Evolutionary conservation across 2,329 filamentous ascomycete species (phyloP), one percentile per base, ranked within the genome.

Genomic region (Westerdykella ornata): DNA sequence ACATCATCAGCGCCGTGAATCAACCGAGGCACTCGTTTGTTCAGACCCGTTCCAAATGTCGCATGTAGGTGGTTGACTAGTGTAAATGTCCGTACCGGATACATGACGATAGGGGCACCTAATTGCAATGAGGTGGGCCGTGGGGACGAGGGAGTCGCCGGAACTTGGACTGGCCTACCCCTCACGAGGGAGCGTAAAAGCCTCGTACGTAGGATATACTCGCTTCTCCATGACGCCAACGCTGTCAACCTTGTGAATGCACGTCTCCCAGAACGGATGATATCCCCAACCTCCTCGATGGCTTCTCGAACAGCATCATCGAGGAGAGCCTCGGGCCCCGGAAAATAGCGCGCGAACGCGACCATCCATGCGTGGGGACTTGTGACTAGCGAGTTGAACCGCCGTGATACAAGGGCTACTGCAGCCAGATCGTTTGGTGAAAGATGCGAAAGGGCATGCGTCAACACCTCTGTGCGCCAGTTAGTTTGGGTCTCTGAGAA

Each of bases 301-400:
- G 65, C 56, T 79, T 80, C 40, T 68, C 63, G 61, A 42, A 68
- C 59, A 31, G 59, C 46, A 4, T 53, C 47, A 47, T 63, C 56
- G 44, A 66, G 62, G 35, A 81, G 59, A 5, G 74, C 74, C 57
- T 83, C 77, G 17, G 84, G 79, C 1, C 85, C 88, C 0, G 87
- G 87, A 54, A 97, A 98, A 68, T 82, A 90, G 47, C 89, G 87
- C 53, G 87, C 78, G 60, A 97, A 97, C 5, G 89, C 90, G 61
- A 88, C 85, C 48, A 88, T 81, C 90, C 90, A 97, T 6, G 88
- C 88, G 68, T 96, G 88, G 13, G 89, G 87, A 1, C 86, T 90
- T 4, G 88, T 95, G 42, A 97, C 84, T 31, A 97, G 73, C 39
- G 77, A 75, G 65, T 94, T 86, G 61, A 97, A 94, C 41, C 86